Base-by-base conservation (phyloP, 768 basidiomycete species). In the Pisolithus microcarpus region DNA sequence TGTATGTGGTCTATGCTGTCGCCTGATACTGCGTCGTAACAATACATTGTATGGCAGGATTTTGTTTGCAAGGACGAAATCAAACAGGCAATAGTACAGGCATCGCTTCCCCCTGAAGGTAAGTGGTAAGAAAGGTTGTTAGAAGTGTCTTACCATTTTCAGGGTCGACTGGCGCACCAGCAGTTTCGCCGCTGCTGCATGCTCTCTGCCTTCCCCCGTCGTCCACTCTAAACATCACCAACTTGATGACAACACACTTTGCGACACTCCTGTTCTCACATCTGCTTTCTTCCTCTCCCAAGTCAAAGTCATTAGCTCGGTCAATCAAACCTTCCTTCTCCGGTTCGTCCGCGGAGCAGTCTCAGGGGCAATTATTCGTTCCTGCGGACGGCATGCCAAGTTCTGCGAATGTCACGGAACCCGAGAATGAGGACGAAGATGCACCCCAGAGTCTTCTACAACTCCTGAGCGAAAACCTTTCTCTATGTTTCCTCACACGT, bases 401-500 rank as follows among this genome's bases (percentile, higher is more conserved):
- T 19, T 60, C 66, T 10, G 56, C 65, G n/a, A 56, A 65, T 36
- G 61, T 54, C 24, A 58, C 65, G 13, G 72, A 69, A 9, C 59
- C 67, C 19, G 78, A 80, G 7, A 80, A 81, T 39, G 82, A 87
- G 7, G 80, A 81, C 42, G 82, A 87, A 46, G 83, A 83, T 28
- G 75, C 70, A 23, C 80, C 81, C 18, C 84, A 90, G 57, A 80
- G 79, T 0, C 71, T 99, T 34, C 75, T 99, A 9, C 85, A 91
- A 49, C 78, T 87, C n/a, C 72, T 98, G 18, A 84, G 84, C 40
- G 96, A 97, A 53, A 92, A 96, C 63, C 71, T 98, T 21, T 91
- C 93, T 38, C 74, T 98, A 50, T 82, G 91, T 2, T 78, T 93
- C 57, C 69, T 98, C 43, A 87, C 85, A 24, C 81, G 86, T 21